Base-by-base conservation (phyloP, 2,329 filamentous ascomycete species). In the Pezicula radicicola region DNA sequence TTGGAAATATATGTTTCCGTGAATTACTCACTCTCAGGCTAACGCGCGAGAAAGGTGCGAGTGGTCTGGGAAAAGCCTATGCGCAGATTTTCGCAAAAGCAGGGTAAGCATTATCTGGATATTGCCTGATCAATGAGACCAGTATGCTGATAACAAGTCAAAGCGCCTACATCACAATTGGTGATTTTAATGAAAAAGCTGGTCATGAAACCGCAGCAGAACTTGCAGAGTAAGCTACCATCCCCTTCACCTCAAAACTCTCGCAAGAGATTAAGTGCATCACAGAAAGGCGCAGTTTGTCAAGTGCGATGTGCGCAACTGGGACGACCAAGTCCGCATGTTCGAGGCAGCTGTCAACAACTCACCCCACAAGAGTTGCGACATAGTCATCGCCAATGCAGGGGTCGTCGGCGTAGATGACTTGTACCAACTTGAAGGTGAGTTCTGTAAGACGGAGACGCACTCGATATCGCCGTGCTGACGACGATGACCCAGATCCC, bases 331-430 rank as follows among this genome's bases (percentile, higher is more conserved):
- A 54, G 66, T 71, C 6, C 50, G 49, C 4, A 60, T 74, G 5
- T 77, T 77, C 36, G 68, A 75, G 49, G 66, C 61, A 0, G 72
- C 74, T 1, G 67, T 66, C 19, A 51, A 48, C 1, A 59, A 63
- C 28, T 72, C 70, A 8, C 72, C 72, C 0, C 56, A 60, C 21
- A 66, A 70, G 0, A 71, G 68, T 46, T 68, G 75, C 19, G 74
- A 77, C 51, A 58, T 76, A 12, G 75, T 77, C 12, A 70, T 78
- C 49, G 73, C 75, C 1, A 78, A 77, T 56, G 75, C 75, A 1
- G 75, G 75, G 10, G 74, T 77, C 27, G 62, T 63, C 27, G 57
- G 67, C 1, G 63, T 65, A 0, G 72, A 75, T 52, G 65, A 64
- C 42, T 45, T 76, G 18, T 75, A 69, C 67, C 64, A 60, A 13